Base-by-base conservation (phyloP, 495 filamentous ascomycete species). In the Trichocladium uniseriatum region DNA sequence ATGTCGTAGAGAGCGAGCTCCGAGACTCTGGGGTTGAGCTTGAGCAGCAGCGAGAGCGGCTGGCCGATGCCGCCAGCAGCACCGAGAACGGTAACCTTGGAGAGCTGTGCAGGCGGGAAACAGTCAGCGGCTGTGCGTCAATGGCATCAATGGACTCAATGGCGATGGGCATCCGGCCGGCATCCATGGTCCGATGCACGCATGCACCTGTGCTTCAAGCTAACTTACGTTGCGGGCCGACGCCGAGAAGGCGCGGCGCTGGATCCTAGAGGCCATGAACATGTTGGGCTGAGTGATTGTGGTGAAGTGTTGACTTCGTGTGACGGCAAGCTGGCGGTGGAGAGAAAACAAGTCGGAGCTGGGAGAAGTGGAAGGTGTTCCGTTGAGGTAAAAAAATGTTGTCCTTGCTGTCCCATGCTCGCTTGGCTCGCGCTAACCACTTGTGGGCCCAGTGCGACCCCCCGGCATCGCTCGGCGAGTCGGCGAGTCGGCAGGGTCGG, bases 51-150 rank as follows among this genome's bases (percentile, higher is more conserved):
- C 52, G 94, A 97, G 59, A 98, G 76, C 37, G 92, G 92, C 94
- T 98, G 92, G 70, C 92, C 92, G 79, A 98, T 97, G 72, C 92
- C 92, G 73, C 92, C 92, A 65, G 92, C 83, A 61, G 92, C 92
- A 61, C 92, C 92, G 65, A 89, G 86, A 75, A 98, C 91, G 71
- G 89, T 81, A 58, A 98, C 92, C 79, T 96, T 96, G 67, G 89
- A 90, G 66, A 87, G 80, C 92, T 98, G 69, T 39, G 56, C 16
- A 31, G 10, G 16, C 9, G 10, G 19, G 20, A 40, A 9, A 38
- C 41, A 54, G 38, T 45, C 29, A 49, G 48, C 79, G 72, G 59
- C 45, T 47, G 51, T 46, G 35, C 6, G 11, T 20, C 34, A 38
- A 45, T 37, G 48, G 10, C 13, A 15, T 48, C 37, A 32, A 48